phyloP scores from a whole-genome alignment of 2,329 filamentous ascomycete genomes.

The Metarhizium rileyi region DNA sequence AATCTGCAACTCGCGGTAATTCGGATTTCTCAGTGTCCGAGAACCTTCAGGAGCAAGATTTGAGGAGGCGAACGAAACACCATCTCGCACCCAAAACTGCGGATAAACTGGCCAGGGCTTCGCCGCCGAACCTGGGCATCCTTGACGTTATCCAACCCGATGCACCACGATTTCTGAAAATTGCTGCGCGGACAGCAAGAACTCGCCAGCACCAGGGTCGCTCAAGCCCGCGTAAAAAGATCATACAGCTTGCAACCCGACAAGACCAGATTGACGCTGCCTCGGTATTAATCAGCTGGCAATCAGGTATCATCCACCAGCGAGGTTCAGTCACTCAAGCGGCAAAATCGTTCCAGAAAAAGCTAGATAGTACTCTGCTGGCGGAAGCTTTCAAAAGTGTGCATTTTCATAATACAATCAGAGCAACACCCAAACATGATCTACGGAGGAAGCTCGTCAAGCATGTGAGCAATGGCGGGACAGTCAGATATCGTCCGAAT shows the following conservation, averaged over 20 bases:
- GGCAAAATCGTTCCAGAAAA: slow-evolving; percentile 7
- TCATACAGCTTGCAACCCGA: slow-evolving; percentile 51
- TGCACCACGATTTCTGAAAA: slow-evolving; percentile 48
- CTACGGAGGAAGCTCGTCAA: slow-evolving; percentile 19
- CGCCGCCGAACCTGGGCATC: slow-evolving; percentile 45
- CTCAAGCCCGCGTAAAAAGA: slow-evolving; percentile 43
- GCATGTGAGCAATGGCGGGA: slow-evolving; percentile 17
- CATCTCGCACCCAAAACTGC: background rate
- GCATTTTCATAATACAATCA: background rate
- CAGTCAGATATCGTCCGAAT: slow-evolving; percentile 15
- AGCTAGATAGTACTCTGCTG: slow-evolving; percentile 8
- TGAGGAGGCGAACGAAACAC: background rate
- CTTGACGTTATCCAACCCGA: slow-evolving; percentile 45
- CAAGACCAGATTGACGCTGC: slow-evolving; percentile 49
- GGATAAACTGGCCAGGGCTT: background rate
- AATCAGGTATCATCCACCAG: slow-evolving; percentile 38
- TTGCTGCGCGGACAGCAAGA: slow-evolving; percentile 49
- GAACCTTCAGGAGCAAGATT: background rate
- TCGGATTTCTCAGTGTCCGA: background rate
- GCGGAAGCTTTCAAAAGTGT: slow-evolving; percentile 15
- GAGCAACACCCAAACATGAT: background rate
- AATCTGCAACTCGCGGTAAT: background rate
- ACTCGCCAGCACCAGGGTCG: slow-evolving; percentile 39
- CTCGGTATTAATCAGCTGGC: slow-evolving; percentile 46
- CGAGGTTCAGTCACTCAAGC: slow-evolving; percentile 23